Percentiles rank a stretch among this genome's conserved stretches.
Evolutionary conservation across 345 rosid species (phyloP).

Genomic region (Sisymbrium altissimum): DNA sequence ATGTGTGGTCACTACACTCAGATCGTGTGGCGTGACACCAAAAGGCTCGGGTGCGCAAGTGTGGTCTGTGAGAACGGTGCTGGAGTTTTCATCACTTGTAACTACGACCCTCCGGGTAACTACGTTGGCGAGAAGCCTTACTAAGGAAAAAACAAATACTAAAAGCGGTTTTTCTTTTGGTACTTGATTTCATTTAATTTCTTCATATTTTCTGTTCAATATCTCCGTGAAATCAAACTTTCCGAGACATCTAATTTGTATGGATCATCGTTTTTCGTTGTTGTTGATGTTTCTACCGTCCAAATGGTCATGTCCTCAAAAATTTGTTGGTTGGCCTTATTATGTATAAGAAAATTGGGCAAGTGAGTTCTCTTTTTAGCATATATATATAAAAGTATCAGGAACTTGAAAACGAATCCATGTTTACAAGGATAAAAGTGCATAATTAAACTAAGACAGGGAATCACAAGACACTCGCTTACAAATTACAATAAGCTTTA

Average conservation of each 20-base stretch:
- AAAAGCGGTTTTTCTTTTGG: not conserved
- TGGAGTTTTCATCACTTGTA: conserved; percentile 86
- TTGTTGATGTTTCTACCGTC: conserved; percentile 2
- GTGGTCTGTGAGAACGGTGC: conserved; percentile 45
- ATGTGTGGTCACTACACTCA: conserved; percentile 95
- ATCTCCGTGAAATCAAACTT: conserved; percentile 16
- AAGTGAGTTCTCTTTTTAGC: not conserved
- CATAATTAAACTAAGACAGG: too few species aligned
- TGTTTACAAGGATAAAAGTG: too few species aligned
- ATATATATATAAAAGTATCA: not conserved
- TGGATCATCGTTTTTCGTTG: conserved; percentile 15
- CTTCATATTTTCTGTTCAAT: not conserved
- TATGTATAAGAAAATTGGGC: conserved; percentile 1
- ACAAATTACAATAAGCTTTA: too few species aligned
- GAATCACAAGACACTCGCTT: too few species aligned
- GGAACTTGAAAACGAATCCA: not conserved
- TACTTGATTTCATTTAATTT: conserved; percentile 8
- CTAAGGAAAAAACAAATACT: conserved; percentile 23
- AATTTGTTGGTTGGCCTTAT: conserved; percentile 10
- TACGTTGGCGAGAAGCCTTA: conserved; percentile 84
- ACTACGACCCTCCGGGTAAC: conserved; percentile 96
- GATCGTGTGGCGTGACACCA: conserved; percentile 67
- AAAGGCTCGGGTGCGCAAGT: conserved; percentile 68
- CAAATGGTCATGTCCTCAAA: conserved; percentile 15
- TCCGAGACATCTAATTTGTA: conserved; percentile 19